phyloP scores from a whole-genome alignment of 352 stramenopile species.

The Globisporangium canariense region DNA sequence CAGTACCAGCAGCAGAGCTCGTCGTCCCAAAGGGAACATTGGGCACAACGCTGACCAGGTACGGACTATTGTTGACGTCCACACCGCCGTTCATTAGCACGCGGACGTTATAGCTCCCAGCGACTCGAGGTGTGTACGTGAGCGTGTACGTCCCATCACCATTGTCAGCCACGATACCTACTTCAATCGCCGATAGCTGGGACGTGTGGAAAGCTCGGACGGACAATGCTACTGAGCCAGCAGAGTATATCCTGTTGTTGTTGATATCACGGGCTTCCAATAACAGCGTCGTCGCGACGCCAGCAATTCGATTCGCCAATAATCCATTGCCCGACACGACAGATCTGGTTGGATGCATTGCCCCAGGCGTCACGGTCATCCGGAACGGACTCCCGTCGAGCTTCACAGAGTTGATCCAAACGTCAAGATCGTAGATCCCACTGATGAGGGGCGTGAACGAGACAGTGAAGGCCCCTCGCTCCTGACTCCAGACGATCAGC shows the following conservation, averaged over 20 bases:
- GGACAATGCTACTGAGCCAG: slow-evolving; percentile 20
- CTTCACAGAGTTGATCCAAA: slow-evolving; percentile 37
- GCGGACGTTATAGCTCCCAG: slow-evolving; percentile 44
- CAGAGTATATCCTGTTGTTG: slow-evolving; percentile 52
- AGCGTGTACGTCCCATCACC: slow-evolving; percentile 46
- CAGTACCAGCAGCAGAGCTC: slow-evolving; percentile 37
- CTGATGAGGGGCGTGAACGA: slow-evolving; percentile 34
- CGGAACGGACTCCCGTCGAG: slow-evolving; percentile 41
- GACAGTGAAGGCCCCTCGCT: slow-evolving; percentile 22
- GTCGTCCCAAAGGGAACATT: slow-evolving; percentile 39
- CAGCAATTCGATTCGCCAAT: slow-evolving; percentile 39
- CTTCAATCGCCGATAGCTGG: slow-evolving; percentile 22
- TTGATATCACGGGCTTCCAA: slow-evolving; percentile 54
- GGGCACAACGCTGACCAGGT: slow-evolving; percentile 43
- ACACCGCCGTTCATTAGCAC: slow-evolving; percentile 30
- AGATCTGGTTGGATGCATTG: slow-evolving; percentile 36
- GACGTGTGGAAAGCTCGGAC: slow-evolving; percentile 41
- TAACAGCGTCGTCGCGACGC: slow-evolving; percentile 30
- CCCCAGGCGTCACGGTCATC: slow-evolving; percentile 36
- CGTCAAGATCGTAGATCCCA: slow-evolving; percentile 49
- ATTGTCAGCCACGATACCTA: slow-evolving; percentile 37
- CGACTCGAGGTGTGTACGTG: slow-evolving; percentile 40
- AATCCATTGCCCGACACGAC: slow-evolving; percentile 50
- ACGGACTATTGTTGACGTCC: slow-evolving; percentile 63
- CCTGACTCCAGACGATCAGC: slow-evolving; percentile 24